These are phyloP conservation scores for Huntiella savannae DNA, from an alignment of 2,329 filamentous ascomycete genomes.

Conservation along the genomic window DNA sequence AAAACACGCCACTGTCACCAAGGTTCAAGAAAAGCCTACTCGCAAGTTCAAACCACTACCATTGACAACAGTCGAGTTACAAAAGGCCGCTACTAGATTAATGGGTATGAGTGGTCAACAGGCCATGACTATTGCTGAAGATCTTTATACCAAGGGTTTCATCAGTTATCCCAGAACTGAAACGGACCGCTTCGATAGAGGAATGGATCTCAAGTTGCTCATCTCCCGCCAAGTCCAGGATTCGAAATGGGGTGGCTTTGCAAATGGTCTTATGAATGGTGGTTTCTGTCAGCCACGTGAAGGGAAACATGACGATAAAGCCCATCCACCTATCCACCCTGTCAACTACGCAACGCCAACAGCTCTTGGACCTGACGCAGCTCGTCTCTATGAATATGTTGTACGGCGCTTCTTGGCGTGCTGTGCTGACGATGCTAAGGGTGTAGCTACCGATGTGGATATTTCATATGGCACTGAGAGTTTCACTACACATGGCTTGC, in stretches of 20 bases:
- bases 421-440: slow-evolving; percentile 84
- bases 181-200: slow-evolving; percentile 85
- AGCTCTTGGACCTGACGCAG: slow-evolving; percentile 47
- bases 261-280: slow-evolving; percentile 53
- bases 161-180: slow-evolving; percentile 97
- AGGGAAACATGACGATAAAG: slow-evolving; percentile 83
- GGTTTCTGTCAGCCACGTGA: slow-evolving; percentile 64
- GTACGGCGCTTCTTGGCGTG: slow-evolving; percentile 83
- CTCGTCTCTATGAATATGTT: slow-evolving; percentile 78
- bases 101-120: slow-evolving; percentile 79
- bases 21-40: slow-evolving; percentile 77
- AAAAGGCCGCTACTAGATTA: slow-evolving; percentile 83
- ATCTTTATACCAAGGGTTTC: slow-evolving; percentile 80
- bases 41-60: slow-evolving; percentile 89
- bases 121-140: slow-evolving; percentile 76
- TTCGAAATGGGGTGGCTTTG: slow-evolving; percentile 60
- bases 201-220: slow-evolving; percentile 62
- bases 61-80: slow-evolving; percentile 84
- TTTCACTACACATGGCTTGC: slow-evolving; percentile 67
- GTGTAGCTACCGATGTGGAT: slow-evolving; percentile 67
- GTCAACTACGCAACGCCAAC: slow-evolving; percentile 60
- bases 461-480: slow-evolving; percentile 66
- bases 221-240: slow-evolving; percentile 72
- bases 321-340: slow-evolving; percentile 91
- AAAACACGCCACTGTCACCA: slow-evolving; percentile 59